Conservation (phyloP, 192 early-diverging fungal species). For the Jimgerdemannia lactiflua region DNA sequence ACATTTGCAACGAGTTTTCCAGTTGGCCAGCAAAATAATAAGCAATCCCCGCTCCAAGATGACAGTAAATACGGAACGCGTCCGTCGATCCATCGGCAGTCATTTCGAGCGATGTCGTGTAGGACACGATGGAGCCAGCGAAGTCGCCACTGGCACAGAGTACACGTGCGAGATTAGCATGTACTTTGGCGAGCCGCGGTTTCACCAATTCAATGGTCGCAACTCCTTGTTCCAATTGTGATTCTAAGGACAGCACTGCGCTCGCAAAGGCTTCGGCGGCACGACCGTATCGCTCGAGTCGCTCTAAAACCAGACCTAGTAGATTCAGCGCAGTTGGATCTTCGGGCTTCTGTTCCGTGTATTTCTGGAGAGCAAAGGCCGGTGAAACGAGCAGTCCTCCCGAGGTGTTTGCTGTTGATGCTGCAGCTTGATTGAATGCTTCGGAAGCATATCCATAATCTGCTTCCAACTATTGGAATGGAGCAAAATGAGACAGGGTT, state of each 20-base stretch:
- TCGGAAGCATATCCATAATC: slow-evolving; percentile 55
- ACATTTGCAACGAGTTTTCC: slow-evolving; percentile 64
- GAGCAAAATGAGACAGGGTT: slow-evolving; percentile 1
- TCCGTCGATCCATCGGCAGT: slow-evolving; percentile 6
- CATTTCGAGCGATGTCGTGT: slow-evolving; percentile 22
- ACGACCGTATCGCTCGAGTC: slow-evolving; percentile 59
- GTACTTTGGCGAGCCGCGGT: slow-evolving; percentile 40
- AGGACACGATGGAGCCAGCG: slow-evolving; percentile 52
- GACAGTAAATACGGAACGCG: slow-evolving; percentile 27
- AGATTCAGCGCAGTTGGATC: slow-evolving; percentile 64
- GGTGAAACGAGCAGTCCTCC: slow-evolving; percentile 41
- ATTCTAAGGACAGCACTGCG: slow-evolving; percentile 41
- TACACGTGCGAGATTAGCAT: slow-evolving; percentile 67
- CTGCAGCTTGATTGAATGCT: slow-evolving; percentile 10
- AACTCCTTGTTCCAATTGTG: slow-evolving; percentile 16
- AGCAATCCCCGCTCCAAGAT: slow-evolving; percentile 69
- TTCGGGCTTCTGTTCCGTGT: slow-evolving; percentile 51
- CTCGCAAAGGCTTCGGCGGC: slow-evolving; percentile 64
- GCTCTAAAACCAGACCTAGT: slow-evolving; percentile 74
- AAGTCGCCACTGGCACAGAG: slow-evolving; percentile 62
- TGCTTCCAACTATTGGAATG: slow-evolving; percentile 42
- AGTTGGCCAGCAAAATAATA: slow-evolving; percentile 71
- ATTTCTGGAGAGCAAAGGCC: slow-evolving; percentile 63
- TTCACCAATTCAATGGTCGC: background rate
- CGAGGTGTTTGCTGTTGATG: background rate